phyloP scores from a whole-genome alignment of 805 yeast genomes.

The Nakazawaea molendinolei region DNA sequence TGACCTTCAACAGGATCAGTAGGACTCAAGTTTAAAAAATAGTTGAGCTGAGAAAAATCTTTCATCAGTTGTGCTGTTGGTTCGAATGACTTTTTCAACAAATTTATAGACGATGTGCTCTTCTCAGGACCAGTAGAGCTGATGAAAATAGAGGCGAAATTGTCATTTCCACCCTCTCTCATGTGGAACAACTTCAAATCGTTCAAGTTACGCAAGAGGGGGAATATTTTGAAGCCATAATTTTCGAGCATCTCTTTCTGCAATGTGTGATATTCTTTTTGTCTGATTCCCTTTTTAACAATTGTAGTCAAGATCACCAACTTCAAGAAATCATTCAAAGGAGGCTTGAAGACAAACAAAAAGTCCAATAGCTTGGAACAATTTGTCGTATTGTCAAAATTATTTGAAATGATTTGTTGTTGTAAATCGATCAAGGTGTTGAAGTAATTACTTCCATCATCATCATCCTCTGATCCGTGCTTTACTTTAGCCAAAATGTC shows the following conservation, averaged over 20 bases:
- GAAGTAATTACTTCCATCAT: slow-evolving; percentile 24
- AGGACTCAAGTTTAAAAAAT: slow-evolving; percentile 46
- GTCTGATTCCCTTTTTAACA: slow-evolving; percentile 62
- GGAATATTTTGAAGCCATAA: slow-evolving; percentile 54
- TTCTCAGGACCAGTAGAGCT: not conserved
- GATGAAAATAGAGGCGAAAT: not conserved
- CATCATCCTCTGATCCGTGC: slow-evolving; percentile 14
- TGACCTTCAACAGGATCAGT: slow-evolving; percentile 26
- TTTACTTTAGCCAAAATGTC: slow-evolving; percentile 43
- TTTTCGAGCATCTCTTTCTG: slow-evolving; percentile 50
- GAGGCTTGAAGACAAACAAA: slow-evolving; percentile 36
- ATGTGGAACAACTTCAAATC: slow-evolving; percentile 41
- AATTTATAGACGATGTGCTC: too few relatives aligned
- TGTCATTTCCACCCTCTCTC: slow-evolving; percentile 17
- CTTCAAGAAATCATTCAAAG: slow-evolving; percentile 39
- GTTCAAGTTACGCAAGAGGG: slow-evolving; percentile 41
- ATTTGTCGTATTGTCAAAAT: slow-evolving; percentile 32
- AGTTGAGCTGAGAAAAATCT: slow-evolving; percentile 25
- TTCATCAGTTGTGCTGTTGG: slow-evolving; percentile 22
- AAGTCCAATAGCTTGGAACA: slow-evolving; percentile 39
- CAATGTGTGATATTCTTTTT: slow-evolving; percentile 51
- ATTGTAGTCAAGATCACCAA: slow-evolving; percentile 53
- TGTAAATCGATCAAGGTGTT: slow-evolving; percentile 51
- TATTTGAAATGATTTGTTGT: slow-evolving; percentile 60
- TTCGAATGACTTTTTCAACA: not conserved